Conservation (phyloP, 2,329 filamentous ascomycete species). For the Penicillium digitatum region DNA sequence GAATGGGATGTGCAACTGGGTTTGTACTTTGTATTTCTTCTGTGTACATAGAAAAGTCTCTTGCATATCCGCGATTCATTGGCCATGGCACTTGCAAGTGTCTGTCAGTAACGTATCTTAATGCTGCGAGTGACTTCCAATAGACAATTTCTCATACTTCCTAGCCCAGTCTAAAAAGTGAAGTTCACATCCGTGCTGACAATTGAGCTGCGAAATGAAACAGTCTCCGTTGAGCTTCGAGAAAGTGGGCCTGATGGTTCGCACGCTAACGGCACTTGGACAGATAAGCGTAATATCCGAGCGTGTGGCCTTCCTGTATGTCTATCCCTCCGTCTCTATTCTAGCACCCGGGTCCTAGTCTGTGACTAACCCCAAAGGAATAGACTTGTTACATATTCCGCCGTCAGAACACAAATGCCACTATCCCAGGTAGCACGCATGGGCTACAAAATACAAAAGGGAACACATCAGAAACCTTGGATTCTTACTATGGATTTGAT, state of each 20-base stretch:
- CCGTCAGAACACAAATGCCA: background rate
- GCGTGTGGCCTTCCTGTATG: background rate
- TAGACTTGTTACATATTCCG: background rate
- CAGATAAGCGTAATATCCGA: background rate
- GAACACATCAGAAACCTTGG: background rate
- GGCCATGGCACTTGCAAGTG: constrained; percentile 24
- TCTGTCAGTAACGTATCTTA: constrained; percentile 28
- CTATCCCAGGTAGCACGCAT: background rate
- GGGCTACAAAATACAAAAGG: background rate
- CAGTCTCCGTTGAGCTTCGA: no score
- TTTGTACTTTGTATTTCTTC: constrained; percentile 36
- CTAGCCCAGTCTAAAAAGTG: background rate
- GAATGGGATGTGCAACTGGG: constrained; percentile 41
- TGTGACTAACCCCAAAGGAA: background rate
- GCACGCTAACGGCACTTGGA: background rate
- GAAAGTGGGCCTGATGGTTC: no score
- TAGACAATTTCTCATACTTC: constrained; percentile 21
- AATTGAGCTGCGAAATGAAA: background rate
- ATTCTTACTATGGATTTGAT: background rate
- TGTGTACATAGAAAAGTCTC: constrained; percentile 44
- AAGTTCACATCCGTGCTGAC: background rate
- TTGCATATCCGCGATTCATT: constrained; percentile 30
- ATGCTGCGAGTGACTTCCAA: constrained; percentile 31
- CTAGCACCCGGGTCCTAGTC: no score
- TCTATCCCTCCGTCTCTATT: background rate